Conservation (phyloP, 2,329 filamentous ascomycete genomes). For the Claviceps sp. region DNA sequence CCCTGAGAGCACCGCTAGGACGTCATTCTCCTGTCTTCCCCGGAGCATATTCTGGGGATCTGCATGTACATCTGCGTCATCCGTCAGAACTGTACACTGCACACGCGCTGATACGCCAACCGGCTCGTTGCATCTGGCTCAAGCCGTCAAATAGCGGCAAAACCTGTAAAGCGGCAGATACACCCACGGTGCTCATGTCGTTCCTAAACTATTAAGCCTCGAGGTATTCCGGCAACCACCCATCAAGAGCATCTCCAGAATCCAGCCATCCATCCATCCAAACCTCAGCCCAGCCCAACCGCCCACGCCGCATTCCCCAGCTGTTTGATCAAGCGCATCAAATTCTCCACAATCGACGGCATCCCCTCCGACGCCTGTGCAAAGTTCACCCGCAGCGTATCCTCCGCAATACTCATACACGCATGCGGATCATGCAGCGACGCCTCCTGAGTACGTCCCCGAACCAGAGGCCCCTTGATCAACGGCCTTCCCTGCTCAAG, state of each 20-base stretch:
- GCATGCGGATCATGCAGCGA: slow-evolving; percentile 41
- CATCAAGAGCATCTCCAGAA: too few species aligned
- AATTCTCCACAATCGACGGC: slow-evolving; percentile 54
- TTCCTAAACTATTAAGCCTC: too few species aligned
- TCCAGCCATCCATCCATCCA: too few species aligned
- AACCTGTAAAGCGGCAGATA: too few species aligned
- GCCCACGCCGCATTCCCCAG: slow-evolving; percentile 37
- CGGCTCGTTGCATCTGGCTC: too few species aligned
- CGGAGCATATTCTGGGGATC: too few species aligned
- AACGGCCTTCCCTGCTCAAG: slow-evolving; percentile 41
- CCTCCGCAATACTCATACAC: slow-evolving; percentile 45
- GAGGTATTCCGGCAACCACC: too few species aligned
- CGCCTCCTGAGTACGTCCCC: slow-evolving; percentile 20
- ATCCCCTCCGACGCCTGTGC: slow-evolving; percentile 24
- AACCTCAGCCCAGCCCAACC: slow-evolving; percentile 18
- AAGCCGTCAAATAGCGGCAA: too few species aligned
- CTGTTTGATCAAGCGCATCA: slow-evolving; percentile 50
- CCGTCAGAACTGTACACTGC: too few species aligned
- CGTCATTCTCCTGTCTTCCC: too few species aligned
- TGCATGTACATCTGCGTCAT: not conserved
- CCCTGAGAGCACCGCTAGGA: not conserved
- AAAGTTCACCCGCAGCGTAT: slow-evolving; percentile 42
- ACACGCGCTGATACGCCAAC: too few species aligned
- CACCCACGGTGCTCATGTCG: too few species aligned
- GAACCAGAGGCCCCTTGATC: slow-evolving; percentile 24